phyloP scores from a whole-genome alignment of 179 eudicot species.

The Gypsophila paniculata region DNA sequence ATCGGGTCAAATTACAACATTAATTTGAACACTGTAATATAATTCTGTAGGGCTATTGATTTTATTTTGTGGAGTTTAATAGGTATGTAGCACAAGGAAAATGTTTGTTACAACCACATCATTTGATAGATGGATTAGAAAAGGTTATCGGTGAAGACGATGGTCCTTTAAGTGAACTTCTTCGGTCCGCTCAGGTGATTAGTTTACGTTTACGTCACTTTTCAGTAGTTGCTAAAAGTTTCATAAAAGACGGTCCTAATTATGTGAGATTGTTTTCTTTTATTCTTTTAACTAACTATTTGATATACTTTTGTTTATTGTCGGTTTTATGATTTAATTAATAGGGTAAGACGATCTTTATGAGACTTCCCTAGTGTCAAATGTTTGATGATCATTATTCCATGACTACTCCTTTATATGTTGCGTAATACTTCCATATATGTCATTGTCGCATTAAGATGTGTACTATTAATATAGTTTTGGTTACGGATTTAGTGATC shows the following conservation, averaged over 20 bases:
- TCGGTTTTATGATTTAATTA: too few species aligned
- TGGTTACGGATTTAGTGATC: too few species aligned
- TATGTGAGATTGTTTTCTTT: too few species aligned
- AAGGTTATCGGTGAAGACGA: slow-evolving; percentile 57
- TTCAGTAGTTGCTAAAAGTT: too few species aligned
- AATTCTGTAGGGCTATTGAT: not conserved
- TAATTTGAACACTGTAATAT: not conserved
- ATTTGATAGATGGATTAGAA: slow-evolving; percentile 70
- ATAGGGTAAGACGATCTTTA: too few species aligned
- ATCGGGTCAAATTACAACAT: not conserved
- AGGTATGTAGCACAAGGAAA: slow-evolving; percentile 93
- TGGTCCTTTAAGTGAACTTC: slow-evolving; percentile 56
- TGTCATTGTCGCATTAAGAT: slow-evolving; percentile 27
- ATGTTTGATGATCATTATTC: not conserved
- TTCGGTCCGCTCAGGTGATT: slow-evolving; percentile 67
- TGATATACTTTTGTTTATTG: too few species aligned
- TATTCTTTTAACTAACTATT: too few species aligned
- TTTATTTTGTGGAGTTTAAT: not conserved
- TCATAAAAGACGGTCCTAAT: too few species aligned
- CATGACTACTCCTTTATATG: slow-evolving; percentile 12
- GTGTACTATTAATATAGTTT: too few species aligned
- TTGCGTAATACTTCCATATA: slow-evolving; percentile 62
- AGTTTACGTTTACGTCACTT: too few species aligned
- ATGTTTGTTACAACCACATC: slow-evolving; percentile 77
- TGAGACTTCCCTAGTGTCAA: not conserved